Evolutionary conservation across 345 rosid species (phyloP), one percentile per base, ranked within the genome.

Genomic region (Hypericum androsaemum): DNA sequence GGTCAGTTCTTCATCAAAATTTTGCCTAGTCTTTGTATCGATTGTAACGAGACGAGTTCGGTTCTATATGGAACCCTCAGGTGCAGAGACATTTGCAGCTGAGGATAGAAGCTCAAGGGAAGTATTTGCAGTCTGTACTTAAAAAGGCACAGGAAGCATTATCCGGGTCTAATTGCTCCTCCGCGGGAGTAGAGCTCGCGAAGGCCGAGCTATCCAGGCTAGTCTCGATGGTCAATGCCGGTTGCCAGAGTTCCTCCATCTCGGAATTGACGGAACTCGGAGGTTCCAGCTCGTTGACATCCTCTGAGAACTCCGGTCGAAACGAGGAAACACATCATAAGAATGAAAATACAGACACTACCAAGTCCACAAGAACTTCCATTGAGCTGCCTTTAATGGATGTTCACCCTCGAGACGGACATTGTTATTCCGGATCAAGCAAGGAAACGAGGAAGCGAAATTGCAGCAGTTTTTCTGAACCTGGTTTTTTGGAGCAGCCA

Each of bases 51-150:
- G 42, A 59, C 36, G 47, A 42, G 54, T 39, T 12, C 15, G 5
- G 40, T 50, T 5, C n/a, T 28, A 65, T 56, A 43, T 17, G 47
- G 58, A 22, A 22, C 32, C 32, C 58, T 67, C 71, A 90, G 98
- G 98, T 90, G 44, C 96, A 92, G 73, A 84, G 80, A 64, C 95
- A 77, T 74, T 75, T 92, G 49, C 98, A 84, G 69, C 84, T 87
- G 68, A 82, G 94, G 64, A 92, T 92, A 43, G 98, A 92, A 67
- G 96, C 98, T 57, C 96, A 92, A 73, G 96, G 95, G 40, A 92
- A 88, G 73, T 92, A 92, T 69, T 58, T 92, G 50, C 89, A 81
- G 28, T 74, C 98, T 0, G 95, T 92, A 37, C 61, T 88, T 53
- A 76, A 66, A 52, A 88, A 81, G 74, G 98, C 98, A 64, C 94